Evolutionary conservation across 768 basidiomycete species (phyloP), one percentile per base, ranked within the genome.

Genomic region (Kwoniella botswanensis): DNA sequence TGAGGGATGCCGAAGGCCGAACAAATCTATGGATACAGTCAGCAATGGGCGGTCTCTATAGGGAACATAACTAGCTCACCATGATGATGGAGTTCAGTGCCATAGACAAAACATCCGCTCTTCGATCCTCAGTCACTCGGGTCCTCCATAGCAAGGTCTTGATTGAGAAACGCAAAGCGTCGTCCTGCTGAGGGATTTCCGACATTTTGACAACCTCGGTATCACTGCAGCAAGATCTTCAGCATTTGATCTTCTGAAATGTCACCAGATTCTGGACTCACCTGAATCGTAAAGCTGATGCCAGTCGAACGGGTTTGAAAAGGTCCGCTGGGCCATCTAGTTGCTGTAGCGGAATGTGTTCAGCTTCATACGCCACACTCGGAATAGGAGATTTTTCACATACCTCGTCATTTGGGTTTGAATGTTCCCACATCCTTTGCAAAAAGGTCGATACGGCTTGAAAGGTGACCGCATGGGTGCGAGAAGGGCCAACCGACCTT

Each of bases 281-380:
- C 81, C 74, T 73, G 70, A 79, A 71, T 54, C 74, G 61, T 18
- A 80, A 68, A 15, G 76, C 68, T 13, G 78, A 76, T 4, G 60
- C 35, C 10, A 83, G 65, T 2, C 75, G 62, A 0, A 70, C 67
- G 0, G 84, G 83, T 4, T 73, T 71, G 58, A 80, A 80, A 41
- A 84, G 60, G 35, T 74, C 74, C 9, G 80, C 82, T 1, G 82
- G 74, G 2, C 78, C 79, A 68, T 78, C 65, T 1, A 66, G 24
- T 9, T 44, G 21, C 67, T 68, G 29, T 12, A 2, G 11, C 21
- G 18, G 18, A 35, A 22, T 35, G 24, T 21, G 29, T 11, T 57
- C 43, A 59, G 54, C 56, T 65, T 18, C n/a, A 22, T 57, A 22
- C 18, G 22, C 26, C 57, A 17, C n/a, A 9, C 11, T 35, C 55